Conservation (phyloP, 106 monocot species). For the Chionographis japonica region DNA sequence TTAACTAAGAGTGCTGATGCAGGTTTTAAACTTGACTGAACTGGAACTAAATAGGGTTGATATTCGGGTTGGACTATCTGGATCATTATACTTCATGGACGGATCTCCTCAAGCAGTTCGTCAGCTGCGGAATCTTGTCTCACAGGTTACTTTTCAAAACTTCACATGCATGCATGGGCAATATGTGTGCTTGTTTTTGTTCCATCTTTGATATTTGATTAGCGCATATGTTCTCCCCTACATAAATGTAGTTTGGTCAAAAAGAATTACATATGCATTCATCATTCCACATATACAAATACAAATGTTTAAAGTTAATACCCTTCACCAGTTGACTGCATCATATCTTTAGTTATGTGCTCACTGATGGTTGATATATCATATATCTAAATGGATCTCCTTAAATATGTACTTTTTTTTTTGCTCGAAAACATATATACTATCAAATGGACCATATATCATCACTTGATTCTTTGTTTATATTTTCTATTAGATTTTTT, state of each 20-base stretch:
- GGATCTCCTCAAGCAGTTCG: conserved; percentile 81
- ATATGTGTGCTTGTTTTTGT: neutral
- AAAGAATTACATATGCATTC: neutral
- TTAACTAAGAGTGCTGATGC: conserved; percentile 24
- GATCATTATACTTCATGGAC: conserved; percentile 91
- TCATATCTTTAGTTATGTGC: too few species aligned
- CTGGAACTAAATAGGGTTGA: conserved; percentile 94
- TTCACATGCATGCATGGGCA: neutral
- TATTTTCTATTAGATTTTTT: too few species aligned
- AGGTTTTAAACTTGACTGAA: conserved; percentile 98
- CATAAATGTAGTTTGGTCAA: neutral
- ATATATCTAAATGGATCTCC: too few species aligned
- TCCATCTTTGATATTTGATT: too few species aligned
- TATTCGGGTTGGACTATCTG: conserved; percentile 84
- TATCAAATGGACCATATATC: too few species aligned
- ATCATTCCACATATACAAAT: neutral
- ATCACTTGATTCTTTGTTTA: too few species aligned
- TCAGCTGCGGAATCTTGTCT: conserved; percentile 90
- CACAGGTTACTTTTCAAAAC: conserved; percentile 51
- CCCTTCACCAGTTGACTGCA: too few species aligned
- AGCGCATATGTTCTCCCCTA: too few species aligned
- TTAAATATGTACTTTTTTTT: too few species aligned
- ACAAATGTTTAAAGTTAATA: neutral
- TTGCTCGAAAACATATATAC: too few species aligned
- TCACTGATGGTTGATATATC: too few species aligned